Evolutionary conservation across 257 asterid genomes (phyloP), one percentile per base, ranked within the genome.

Genomic region (Plantago ovata): DNA sequence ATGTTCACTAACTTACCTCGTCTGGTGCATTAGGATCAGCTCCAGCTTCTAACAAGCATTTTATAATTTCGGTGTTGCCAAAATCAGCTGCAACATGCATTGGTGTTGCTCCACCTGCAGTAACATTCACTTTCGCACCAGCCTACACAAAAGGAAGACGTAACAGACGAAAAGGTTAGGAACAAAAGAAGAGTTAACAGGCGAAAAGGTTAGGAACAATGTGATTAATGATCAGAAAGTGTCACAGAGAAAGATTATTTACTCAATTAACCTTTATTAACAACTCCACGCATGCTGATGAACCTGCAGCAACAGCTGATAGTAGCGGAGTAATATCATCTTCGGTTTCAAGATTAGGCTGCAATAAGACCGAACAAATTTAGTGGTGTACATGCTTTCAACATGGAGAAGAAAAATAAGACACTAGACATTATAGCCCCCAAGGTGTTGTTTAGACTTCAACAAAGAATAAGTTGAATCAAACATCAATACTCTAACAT

Each of bases 291-390:
- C 95, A 85, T 66, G 85, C 55, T 67, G 83, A 73, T 45, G 97
- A 92, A 70, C 83, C 90, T n/a, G 95, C 95, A 71, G 98, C 97
- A 53, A 92, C 97, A 74, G 97, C 91, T 28, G 97, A 79, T 61
- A 88, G 32, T 69, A 92, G 70, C 52, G 98, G 95, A 70, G 91
- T 84, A 56, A 92, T 68, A 64, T 86, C 95, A 64, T 92, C 98
- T 16, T 88, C 95, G 21, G 87, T 85, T 78, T 80, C 77, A 64
- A 73, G 70, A 77, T 92, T 84, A 44, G 32, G 32, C 32, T 24
- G 32, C 32, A 24, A 24, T 24, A 24, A 24, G 32, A 24, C 32
- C 32, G 5, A 2, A 24, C 5, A 24, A 24, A 24, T 24, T 2
- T 24, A 24, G 32, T 24, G 2, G 5, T 24, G 32, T 5, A 24